Evolutionary conservation across 352 stramenopile species (phyloP).

Genomic region (Phytophthora lateralis): DNA sequence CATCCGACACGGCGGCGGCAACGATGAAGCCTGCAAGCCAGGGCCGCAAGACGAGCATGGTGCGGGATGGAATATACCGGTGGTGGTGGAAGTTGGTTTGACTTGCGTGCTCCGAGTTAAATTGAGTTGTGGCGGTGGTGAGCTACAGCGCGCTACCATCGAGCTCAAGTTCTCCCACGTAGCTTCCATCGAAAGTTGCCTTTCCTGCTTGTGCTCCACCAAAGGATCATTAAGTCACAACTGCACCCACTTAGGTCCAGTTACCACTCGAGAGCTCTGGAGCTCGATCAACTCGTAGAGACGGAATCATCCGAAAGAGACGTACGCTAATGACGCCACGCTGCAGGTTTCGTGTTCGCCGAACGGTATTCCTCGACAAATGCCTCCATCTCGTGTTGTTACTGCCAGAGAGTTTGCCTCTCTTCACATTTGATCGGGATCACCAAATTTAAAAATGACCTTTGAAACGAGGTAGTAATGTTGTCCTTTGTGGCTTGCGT

Average conservation of each 20-base stretch:
- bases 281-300: slow-evolving; percentile 13
- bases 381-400: slow-evolving; percentile 7
- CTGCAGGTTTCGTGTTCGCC: slow-evolving; percentile 8
- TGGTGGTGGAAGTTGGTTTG: slow-evolving; percentile 18
- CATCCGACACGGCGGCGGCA: slow-evolving; percentile 11
- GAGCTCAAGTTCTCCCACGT: neutral
- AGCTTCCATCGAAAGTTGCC: slow-evolving; percentile 2
- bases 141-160: neutral
- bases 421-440: neutral
- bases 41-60: slow-evolving; percentile 19
- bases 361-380: slow-evolving; percentile 23
- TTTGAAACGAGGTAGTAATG: slow-evolving; percentile 15
- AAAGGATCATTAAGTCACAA: neutral
- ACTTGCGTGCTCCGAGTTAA: slow-evolving; percentile 16
- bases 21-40: slow-evolving; percentile 16
- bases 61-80: slow-evolving; percentile 11
- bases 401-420: slow-evolving; percentile 5
- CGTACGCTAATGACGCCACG: slow-evolving; percentile 4
- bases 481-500: slow-evolving; percentile 2
- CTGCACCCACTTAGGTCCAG: slow-evolving; percentile 25
- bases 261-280: slow-evolving; percentile 6
- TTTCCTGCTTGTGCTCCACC: slow-evolving; percentile 5
- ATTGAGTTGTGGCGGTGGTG: slow-evolving; percentile 23
- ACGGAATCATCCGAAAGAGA: slow-evolving; percentile 25
- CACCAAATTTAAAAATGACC: slow-evolving; percentile 15